Evolutionary conservation across 768 basidiomycete genomes (phyloP), one percentile per base, ranked within the genome.

Genomic region (Lactarius hengduanensis): DNA sequence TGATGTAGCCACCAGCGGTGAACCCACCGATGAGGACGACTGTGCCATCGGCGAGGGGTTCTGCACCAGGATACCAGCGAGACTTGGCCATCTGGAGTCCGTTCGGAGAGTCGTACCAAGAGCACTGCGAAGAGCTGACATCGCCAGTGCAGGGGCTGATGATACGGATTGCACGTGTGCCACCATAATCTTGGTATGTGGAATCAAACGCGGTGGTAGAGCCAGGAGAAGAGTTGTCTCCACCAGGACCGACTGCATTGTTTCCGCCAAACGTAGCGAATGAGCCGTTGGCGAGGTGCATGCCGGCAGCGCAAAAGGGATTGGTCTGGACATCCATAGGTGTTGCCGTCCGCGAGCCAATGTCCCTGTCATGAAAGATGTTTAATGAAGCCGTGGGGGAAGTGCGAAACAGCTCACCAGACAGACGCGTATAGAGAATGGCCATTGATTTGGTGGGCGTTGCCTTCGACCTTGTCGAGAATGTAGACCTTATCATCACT

Each of bases 391-490:
- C 11, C 0, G 16, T n/a, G 66, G 11, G 1, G 9, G 1, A 28
- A 50, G 20, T 9, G 26, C 3, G 9, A 3, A 20, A 59, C 16
- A 15, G 68, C 77, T 20, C 30, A 87, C 87, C 87, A 92, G 20
- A 87, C 85, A 0, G 88, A 74, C 26, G 85, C 91, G 85, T 88
- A 90, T 1, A 89, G 88, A 13, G 92, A 81, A 76, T 92, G 91
- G 1, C 84, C 85, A 65, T 83, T 80, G 67, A 94, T 81, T 70
- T 81, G 77, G 4, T 83, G 83, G 3, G 81, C 80, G 73, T 95
- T 94, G 38, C 84, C 85, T 74, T 94, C 92, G 1, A 88, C 86
- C 79, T 97, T 97, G 80, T 97, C 94, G n/a, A 95, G 78, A 26
- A 95, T 90, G 77, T 95, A 96, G 40, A 96, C 89, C 74, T 87